These are phyloP conservation scores for Isatis lusitanica DNA, from an alignment of 441 rosid species.

Conservation along the genomic window DNA sequence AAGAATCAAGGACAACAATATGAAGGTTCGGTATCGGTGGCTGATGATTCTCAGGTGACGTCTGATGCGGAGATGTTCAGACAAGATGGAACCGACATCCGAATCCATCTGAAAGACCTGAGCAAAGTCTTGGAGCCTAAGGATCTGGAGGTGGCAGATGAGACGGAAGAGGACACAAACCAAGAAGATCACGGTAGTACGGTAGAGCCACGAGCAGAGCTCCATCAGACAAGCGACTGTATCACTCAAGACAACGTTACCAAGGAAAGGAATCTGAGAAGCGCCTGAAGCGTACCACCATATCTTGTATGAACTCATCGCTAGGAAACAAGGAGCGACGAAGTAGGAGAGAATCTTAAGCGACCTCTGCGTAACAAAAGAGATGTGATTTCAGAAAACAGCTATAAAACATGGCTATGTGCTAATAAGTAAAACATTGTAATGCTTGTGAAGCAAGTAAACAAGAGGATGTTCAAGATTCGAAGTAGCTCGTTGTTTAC, in stretches of 20 bases:
- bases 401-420: not conserved
- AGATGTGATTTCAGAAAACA: not conserved
- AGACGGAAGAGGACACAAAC: constrained; percentile 84
- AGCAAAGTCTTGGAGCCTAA: constrained; percentile 86
- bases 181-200: constrained; percentile 72
- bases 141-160: constrained; percentile 87
- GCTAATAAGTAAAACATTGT: not conserved
- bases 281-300: constrained; percentile 99
- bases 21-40: constrained; percentile 72
- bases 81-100: constrained; percentile 67
- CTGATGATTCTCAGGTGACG: constrained; percentile 87
- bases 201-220: constrained; percentile 86
- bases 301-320: constrained; percentile 77
- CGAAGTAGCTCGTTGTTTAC: not conserved
- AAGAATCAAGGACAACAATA: constrained; percentile 59
- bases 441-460: constrained; percentile 28
- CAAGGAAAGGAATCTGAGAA: constrained; percentile 85
- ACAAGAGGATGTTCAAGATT: not conserved
- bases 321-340: constrained; percentile 72
- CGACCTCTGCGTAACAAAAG: constrained; percentile 63
- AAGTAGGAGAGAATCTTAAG: constrained; percentile 65
- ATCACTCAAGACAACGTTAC: constrained; percentile 73
- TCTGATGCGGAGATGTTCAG: constrained; percentile 81
- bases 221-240: constrained; percentile 81
- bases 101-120: constrained; percentile 65